These are phyloP conservation scores for Graphiopsis chlorocephala DNA, from an alignment of 2,329 filamentous ascomycete genomes.

Conservation along the genomic window DNA sequence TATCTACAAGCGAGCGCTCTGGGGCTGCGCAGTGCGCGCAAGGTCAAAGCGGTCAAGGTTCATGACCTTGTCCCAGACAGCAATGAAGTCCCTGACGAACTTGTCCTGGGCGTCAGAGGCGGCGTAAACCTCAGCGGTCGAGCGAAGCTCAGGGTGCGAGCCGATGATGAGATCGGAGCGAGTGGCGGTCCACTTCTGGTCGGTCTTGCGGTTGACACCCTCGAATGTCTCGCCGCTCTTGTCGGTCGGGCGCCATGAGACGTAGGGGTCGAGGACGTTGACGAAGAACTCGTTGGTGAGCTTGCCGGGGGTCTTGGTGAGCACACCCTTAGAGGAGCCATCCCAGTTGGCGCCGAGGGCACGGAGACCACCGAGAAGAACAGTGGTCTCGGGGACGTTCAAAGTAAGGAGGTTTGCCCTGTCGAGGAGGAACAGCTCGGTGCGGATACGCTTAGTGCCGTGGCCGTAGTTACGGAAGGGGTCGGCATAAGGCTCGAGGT, in stretches of 20 bases:
- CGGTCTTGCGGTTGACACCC: slow-evolving; percentile 64
- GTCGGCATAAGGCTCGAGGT: slow-evolving; percentile 68
- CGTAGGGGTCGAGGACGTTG: slow-evolving; percentile 69
- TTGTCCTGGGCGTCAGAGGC: slow-evolving; percentile 58
- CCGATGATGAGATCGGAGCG: slow-evolving; percentile 70
- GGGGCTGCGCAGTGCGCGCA: slow-evolving; percentile 15
- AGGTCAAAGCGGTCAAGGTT: slow-evolving; percentile 69
- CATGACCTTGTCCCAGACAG: slow-evolving; percentile 72
- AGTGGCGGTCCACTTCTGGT: slow-evolving; percentile 66
- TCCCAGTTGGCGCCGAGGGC: slow-evolving; percentile 69
- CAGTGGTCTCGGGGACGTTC: slow-evolving; percentile 67
- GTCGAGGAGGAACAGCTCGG: slow-evolving; percentile 71
- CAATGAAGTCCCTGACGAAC: slow-evolving; percentile 69
- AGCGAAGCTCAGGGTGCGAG: slow-evolving; percentile 70
- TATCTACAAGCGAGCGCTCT: slow-evolving; percentile 19
- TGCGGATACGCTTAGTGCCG: slow-evolving; percentile 57
- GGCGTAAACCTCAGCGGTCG: slow-evolving; percentile 68
- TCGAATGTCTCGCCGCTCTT: slow-evolving; percentile 58
- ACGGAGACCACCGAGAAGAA: slow-evolving; percentile 69
- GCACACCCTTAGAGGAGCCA: slow-evolving; percentile 63
- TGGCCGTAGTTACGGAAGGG: slow-evolving; percentile 78
- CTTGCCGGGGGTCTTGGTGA: slow-evolving; percentile 65
- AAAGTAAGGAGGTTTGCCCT: slow-evolving; percentile 68
- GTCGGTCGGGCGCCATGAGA: slow-evolving; percentile 59
- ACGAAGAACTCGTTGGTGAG: slow-evolving; percentile 81